Base-by-base conservation (phyloP, 768 basidiomycete genomes). In the Cubamyces sp. region DNA sequence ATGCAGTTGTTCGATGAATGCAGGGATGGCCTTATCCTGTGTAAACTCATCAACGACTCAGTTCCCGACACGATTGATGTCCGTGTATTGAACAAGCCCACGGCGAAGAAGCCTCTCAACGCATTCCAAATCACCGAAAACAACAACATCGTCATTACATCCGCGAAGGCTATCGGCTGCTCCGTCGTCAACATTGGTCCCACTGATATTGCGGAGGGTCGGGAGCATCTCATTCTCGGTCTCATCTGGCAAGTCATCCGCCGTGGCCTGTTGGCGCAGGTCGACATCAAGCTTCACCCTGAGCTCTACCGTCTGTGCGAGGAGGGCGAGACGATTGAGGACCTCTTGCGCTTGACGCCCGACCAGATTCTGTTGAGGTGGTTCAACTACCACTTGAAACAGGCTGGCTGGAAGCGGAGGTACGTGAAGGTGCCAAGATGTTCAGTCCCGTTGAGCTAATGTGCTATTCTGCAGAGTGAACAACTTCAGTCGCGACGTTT, bases 81-180 rank as follows among this genome's bases (percentile, higher is more conserved):
- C 64, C 96, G 97, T 82, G 97, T 99, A 7, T 82, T 99, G 68
- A 98, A 99, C 82, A 96, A 91, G 74, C 86, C 95, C 0, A 82
- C 82, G 3, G 67, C 83, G 3, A 84, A 86, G 41, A 96, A 94
- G 77, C 85, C 91, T 0, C 82, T 99, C 49, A 99, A 99, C 72
- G 93, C 94, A 0, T 99, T 99, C 85, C 95, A 99, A 71, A 98
- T 98, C 70, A 98, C 97, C 0, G 97, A 99, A 75, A 98, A 98
- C 81, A 98, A 99, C 82, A 99, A 98, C 76, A 97, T 99, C 71
- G 96, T 98, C 71, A 97, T 99, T 76, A 91, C 93, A 14, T 98
- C 97, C 25, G 88, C 96, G 40, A 98, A 98, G 78, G 96, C 91
- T 74, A 98, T 99, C 66, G 96, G 97, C 40, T 97, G 97, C 72